These are phyloP conservation scores for Colletotrichum salicis DNA, from an alignment of 2,329 filamentous ascomycete genomes.

Conservation along the genomic window DNA sequence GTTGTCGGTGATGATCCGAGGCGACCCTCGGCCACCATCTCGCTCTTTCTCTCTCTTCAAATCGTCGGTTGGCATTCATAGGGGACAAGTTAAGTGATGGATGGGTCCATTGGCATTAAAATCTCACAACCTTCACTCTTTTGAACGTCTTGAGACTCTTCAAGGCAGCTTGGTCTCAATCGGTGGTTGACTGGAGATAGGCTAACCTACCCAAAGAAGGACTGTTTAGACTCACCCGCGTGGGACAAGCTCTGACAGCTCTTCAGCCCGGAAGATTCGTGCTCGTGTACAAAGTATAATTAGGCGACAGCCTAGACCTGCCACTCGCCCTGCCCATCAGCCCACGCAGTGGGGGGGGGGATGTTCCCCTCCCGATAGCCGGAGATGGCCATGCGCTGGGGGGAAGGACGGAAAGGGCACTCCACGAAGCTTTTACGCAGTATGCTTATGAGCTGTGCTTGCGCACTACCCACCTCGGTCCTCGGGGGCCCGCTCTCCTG, in stretches of 20 bases:
- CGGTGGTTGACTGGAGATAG: neutral
- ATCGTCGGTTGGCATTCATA: neutral
- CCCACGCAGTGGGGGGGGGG: neutral
- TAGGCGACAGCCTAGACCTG: slow-evolving; percentile 19
- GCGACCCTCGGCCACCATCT: neutral
- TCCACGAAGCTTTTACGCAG: slow-evolving; percentile 2
- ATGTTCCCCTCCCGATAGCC: neutral
- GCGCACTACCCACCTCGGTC: neutral
- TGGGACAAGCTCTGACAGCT: neutral
- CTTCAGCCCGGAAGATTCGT: neutral
- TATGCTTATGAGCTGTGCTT: slow-evolving; percentile 3
- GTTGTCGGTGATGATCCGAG: slow-evolving; percentile 30
- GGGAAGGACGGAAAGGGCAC: neutral
- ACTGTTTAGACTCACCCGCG: neutral
- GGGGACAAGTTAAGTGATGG: neutral
- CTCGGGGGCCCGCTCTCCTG: neutral
- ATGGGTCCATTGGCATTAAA: neutral
- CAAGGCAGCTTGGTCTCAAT: neutral
- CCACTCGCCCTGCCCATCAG: slow-evolving; percentile 7
- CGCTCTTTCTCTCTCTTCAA: neutral
- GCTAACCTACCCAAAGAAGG: neutral
- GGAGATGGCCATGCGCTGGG: neutral
- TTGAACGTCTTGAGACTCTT: neutral
- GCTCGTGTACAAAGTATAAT: slow-evolving; percentile 2
- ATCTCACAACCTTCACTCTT: neutral